Evolutionary conservation across 345 rosid species (phyloP).

Genomic region (Eucalyptus guilfoylei): DNA sequence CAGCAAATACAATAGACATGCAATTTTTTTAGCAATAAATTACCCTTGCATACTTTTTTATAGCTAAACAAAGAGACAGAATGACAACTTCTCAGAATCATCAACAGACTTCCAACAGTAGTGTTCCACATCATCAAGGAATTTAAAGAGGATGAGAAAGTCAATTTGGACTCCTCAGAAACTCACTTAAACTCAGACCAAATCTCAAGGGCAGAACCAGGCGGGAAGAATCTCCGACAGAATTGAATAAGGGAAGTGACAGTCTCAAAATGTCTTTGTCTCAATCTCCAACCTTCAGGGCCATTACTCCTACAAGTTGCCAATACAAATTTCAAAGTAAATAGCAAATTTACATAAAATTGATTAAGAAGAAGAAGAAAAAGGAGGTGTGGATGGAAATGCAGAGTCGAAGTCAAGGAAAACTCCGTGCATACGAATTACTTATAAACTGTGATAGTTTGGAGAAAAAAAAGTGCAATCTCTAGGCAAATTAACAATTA

Average conservation of each 20-base stretch:
- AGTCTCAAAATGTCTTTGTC: slow-evolving; percentile 86
- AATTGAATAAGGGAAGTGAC: slow-evolving; percentile 84
- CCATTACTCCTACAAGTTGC: slow-evolving; percentile 63
- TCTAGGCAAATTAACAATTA: neutral
- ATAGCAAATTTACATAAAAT: neutral
- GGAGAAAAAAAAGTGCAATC: neutral
- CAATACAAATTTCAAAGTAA: neutral
- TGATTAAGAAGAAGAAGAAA: neutral
- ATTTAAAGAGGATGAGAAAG: neutral
- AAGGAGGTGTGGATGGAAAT: neutral
- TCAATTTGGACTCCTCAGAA: neutral
- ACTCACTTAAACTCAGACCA: slow-evolving; percentile 93
- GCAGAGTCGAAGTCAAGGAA: neutral
- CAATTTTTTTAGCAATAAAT: neutral
- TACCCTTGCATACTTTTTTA: neutral
- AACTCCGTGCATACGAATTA: neutral
- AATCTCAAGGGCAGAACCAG: slow-evolving; percentile 84
- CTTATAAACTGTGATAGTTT: neutral
- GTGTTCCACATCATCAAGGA: neutral
- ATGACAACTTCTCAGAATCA: neutral
- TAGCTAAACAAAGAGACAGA: neutral
- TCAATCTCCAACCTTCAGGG: slow-evolving; percentile 95
- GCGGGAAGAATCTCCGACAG: slow-evolving; percentile 75
- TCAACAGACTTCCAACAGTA: neutral
- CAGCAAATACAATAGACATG: neutral